phyloP scores from a whole-genome alignment of 306 rosid genomes.

The Vicia faba region DNA sequence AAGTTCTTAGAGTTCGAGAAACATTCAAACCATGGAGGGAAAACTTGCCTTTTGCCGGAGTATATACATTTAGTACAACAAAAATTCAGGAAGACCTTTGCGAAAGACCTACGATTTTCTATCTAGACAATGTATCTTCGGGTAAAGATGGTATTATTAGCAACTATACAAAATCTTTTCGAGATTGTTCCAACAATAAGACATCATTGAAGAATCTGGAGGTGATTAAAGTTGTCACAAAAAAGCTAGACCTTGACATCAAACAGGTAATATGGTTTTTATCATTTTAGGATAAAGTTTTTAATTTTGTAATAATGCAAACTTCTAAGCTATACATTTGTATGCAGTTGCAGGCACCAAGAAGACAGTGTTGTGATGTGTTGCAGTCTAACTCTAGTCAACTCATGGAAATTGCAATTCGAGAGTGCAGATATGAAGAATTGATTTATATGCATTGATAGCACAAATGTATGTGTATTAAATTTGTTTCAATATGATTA shows the following conservation, averaged over 20 bases:
- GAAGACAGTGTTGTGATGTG: slow-evolving; percentile 85
- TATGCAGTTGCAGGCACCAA: slow-evolving; percentile 62
- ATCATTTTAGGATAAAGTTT: background rate
- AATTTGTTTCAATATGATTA: no score
- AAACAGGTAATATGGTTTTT: slow-evolving; percentile 54
- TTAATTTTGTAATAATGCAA: slow-evolving; percentile 6
- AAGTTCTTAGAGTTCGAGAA: slow-evolving; percentile 46
- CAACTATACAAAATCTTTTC: slow-evolving; percentile 49
- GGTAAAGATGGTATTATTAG: slow-evolving; percentile 47
- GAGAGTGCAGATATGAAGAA: slow-evolving; percentile 79
- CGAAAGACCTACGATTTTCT: slow-evolving; percentile 63
- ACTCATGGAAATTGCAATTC: slow-evolving; percentile 60
- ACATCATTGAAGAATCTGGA: slow-evolving; percentile 52
- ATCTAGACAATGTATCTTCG: slow-evolving; percentile 46
- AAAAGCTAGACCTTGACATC: slow-evolving; percentile 54
- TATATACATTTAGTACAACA: slow-evolving; percentile 51
- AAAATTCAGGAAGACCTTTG: slow-evolving; percentile 53
- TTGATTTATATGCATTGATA: slow-evolving; percentile 54
- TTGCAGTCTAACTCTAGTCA: slow-evolving; percentile 45
- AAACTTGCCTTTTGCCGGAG: slow-evolving; percentile 26
- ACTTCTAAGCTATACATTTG: slow-evolving; percentile 26
- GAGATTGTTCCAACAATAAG: slow-evolving; percentile 51
- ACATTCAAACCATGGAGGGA: slow-evolving; percentile 66
- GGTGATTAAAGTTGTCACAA: slow-evolving; percentile 60
- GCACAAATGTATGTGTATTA: background rate